Evolutionary conservation across 2,329 filamentous ascomycete genomes (phyloP).

Genomic region (Teratosphaeria zuluensis): DNA sequence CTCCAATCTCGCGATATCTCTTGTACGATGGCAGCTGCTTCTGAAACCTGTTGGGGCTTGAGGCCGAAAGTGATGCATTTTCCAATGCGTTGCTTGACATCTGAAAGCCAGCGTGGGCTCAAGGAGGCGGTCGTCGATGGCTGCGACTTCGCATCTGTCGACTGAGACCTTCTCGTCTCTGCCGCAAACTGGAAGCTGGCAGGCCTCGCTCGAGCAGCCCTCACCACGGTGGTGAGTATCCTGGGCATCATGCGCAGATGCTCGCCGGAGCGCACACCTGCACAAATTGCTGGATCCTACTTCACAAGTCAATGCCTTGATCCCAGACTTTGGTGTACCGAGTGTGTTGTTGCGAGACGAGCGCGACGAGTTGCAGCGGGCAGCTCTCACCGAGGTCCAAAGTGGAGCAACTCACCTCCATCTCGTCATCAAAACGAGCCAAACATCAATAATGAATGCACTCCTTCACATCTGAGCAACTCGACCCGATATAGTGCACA

Average conservation of each 20-base stretch:
- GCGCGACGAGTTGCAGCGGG: background rate
- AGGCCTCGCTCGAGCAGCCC: background rate
- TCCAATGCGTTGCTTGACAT: slow-evolving; percentile 57
- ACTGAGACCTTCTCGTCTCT: background rate
- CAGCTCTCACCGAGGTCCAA: background rate
- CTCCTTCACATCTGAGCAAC: background rate
- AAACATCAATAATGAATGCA: background rate
- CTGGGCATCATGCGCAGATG: background rate
- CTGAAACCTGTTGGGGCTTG: slow-evolving; percentile 44
- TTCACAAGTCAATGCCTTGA: background rate
- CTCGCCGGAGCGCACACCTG: background rate
- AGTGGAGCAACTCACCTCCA: background rate
- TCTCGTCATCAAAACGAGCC: background rate
- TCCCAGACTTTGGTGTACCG: background rate
- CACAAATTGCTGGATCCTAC: background rate
- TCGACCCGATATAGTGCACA: background rate
- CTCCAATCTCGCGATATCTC: slow-evolving; percentile 59
- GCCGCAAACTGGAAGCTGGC: background rate
- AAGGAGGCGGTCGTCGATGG: slow-evolving; percentile 5
- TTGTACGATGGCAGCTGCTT: slow-evolving; percentile 50
- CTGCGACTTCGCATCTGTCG: background rate
- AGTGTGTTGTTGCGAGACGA: background rate
- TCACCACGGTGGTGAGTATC: background rate
- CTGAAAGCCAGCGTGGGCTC: slow-evolving; percentile 58
- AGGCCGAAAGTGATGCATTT: slow-evolving; percentile 69